Percentiles rank a stretch among this genome's conserved stretches.
These are phyloP conservation scores for Orbilia ellipsospora DNA, from an alignment of 2,329 filamentous ascomycete species.

Conservation along the genomic window DNA sequence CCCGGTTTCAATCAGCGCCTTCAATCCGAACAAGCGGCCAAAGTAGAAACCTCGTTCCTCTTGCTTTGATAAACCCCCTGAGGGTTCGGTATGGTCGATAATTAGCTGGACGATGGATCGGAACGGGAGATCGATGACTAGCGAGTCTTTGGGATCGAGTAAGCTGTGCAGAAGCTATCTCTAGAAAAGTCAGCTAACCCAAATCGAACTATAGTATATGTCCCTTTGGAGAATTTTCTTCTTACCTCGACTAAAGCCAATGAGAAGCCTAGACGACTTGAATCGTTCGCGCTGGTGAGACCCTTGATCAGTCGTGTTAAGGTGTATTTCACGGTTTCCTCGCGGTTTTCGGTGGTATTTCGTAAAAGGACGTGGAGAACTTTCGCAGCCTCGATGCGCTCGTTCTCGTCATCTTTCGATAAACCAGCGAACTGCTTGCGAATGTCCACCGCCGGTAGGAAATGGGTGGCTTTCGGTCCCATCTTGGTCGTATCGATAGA, in stretches of 20 bases:
- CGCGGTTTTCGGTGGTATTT: constrained; percentile 43
- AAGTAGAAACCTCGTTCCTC: constrained; percentile 88
- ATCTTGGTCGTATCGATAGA: constrained; percentile 11
- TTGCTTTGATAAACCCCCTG: constrained; percentile 67
- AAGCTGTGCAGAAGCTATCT: constrained; percentile 42
- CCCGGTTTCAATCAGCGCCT: constrained; percentile 83
- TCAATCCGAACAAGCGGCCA: constrained; percentile 85
- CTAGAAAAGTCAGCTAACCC: constrained; percentile 25
- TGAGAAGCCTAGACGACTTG: constrained; percentile 87
- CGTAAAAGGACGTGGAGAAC: constrained; percentile 35
- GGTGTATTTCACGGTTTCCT: constrained; percentile 47
- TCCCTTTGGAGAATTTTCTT: not conserved
- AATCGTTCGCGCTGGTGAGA: constrained; percentile 88
- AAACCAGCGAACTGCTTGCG: constrained; percentile 44
- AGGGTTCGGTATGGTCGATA: constrained; percentile 54
- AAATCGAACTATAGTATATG: no score
- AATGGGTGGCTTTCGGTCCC: constrained; percentile 35
- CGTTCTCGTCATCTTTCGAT: constrained; percentile 51
- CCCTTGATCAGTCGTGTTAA: constrained; percentile 78
- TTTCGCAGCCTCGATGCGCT: constrained; percentile 46
- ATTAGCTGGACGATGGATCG: constrained; percentile 51
- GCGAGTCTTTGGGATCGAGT: constrained; percentile 32
- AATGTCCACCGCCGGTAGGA: constrained; percentile 39
- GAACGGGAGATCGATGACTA: constrained; percentile 32
- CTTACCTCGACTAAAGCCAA: constrained; percentile 79